A percentile compares a stretch with the other conserved stretches of the same genome.
phyloP scores from a whole-genome alignment of 2,329 filamentous ascomycete genomes.

The Lecanosticta acicola region DNA sequence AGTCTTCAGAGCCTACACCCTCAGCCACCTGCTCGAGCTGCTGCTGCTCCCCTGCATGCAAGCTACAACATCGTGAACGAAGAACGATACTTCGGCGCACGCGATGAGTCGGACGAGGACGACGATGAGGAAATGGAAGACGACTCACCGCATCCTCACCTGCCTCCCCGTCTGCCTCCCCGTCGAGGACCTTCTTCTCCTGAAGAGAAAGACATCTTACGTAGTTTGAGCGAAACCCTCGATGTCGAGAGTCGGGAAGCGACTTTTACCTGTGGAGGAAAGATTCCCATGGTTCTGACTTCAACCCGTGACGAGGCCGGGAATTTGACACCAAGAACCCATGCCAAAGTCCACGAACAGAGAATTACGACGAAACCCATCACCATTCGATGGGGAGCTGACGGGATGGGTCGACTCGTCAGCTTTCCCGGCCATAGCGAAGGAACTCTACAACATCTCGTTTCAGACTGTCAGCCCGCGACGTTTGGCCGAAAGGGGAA shows the following conservation, averaged over 20 bases:
- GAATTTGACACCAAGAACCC: neutral
- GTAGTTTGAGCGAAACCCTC: neutral
- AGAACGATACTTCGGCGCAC: no score
- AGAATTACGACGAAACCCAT: neutral
- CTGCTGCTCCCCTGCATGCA: no score
- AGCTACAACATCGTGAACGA: no score
- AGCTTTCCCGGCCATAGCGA: neutral
- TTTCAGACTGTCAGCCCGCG: conserved; percentile 37
- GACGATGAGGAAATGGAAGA: no score
- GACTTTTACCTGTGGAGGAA: conserved; percentile 1
- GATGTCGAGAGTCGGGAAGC: neutral
- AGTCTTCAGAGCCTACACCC: no score
- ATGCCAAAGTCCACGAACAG: neutral
- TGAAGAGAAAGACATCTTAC: neutral
- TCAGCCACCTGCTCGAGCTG: no score
- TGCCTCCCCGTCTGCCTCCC: no score
- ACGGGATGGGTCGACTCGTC: neutral
- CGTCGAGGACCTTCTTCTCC: no score
- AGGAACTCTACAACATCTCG: conserved; percentile 1
- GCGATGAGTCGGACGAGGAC: no score
- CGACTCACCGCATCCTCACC: no score
- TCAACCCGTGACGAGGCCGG: neutral
- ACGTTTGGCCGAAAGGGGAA: conserved; percentile 44
- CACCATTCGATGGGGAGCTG: neutral
- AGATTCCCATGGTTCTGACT: neutral